Evolutionary conservation across 108 stramenopile species (phyloP), one percentile per base, ranked within the genome.

Genomic region (Bacterosira constricta): DNA sequence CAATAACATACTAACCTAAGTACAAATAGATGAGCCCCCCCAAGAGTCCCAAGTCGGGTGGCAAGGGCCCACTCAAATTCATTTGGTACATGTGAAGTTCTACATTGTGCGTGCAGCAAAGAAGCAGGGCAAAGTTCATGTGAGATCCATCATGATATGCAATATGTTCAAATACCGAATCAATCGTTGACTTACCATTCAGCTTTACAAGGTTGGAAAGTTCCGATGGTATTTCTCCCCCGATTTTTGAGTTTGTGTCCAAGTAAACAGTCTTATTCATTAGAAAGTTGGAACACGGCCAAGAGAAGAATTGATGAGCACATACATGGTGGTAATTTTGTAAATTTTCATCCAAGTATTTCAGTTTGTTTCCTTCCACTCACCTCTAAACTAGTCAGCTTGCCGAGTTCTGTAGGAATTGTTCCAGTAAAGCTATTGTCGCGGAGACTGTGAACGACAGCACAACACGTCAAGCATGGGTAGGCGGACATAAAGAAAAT

Each of bases 1-100:
- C 5, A 1, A 6, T 4, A n/a, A 17, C 15, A 51, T 1, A 26
- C 58, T 71, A 7, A 71, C 60, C 72, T 62, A 73, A 49, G 56
- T 79, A 79, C 30, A 79, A 54, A 39, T 47, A 66, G 18, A 61
- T 49, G n/a, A 79, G 69, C 6, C 65, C 70, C 30, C 51, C 39
- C 59, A 79, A 62, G 8, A 79, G 38, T 30, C 83, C 87, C 41
- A 92, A 65, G 36, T 85, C 80, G 12, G 82, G 17, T n/a, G 91
- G 91, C 20, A 92, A 71, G n/a, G 81, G 68, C 9, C 89, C 86
- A n/a, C 57, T 87, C 47, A 89, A 62, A 10, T 45, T 38, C 37
- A 75, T 84, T 41, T 70, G 69, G 23, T 81, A 77, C 21, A 86
- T 23, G 39, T 83, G 72, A 52, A 75, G 65, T 25, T 73, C 75